Conservation (phyloP, 1,139 yeast species). For the Kazachstania sp. region DNA sequence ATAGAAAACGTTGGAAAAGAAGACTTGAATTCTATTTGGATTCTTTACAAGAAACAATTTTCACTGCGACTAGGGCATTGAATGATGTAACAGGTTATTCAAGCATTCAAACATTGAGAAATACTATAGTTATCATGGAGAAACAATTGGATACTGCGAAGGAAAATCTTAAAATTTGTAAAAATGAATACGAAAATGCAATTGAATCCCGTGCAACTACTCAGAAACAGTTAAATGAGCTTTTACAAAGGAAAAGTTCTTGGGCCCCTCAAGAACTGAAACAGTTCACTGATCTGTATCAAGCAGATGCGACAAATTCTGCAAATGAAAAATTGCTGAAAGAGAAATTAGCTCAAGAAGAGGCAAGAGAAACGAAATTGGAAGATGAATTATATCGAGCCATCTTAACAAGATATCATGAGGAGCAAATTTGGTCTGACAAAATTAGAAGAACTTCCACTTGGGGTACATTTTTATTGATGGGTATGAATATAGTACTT, state of each 20-base stretch:
- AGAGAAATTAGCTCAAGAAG: constrained; percentile 45
- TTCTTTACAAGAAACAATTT: constrained; percentile 55
- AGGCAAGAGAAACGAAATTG: constrained; percentile 57
- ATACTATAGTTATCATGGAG: constrained; percentile 47
- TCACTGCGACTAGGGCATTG: constrained; percentile 63
- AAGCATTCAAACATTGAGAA: constrained; percentile 63
- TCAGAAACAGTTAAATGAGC: constrained; percentile 81
- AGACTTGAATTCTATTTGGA: constrained; percentile 49
- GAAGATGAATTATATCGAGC: constrained; percentile 65
- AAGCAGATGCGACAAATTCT: constrained; percentile 73
- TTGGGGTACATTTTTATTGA: constrained; percentile 90
- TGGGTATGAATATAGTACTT: constrained; percentile 76
- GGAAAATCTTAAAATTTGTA: constrained; percentile 41
- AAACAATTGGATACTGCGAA: constrained; percentile 44
- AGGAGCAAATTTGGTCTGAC: constrained; percentile 98
- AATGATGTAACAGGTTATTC: constrained; percentile 93
- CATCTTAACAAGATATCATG: constrained; percentile 83
- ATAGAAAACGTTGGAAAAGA: constrained; percentile 45
- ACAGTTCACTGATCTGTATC: constrained; percentile 69
- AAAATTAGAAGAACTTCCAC: constrained; percentile 89
- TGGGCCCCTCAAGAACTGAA: constrained; percentile 80
- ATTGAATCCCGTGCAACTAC: constrained; percentile 58
- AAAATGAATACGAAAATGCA: constrained; percentile 51
- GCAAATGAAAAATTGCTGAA: constrained; percentile 50
- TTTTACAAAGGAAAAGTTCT: constrained; percentile 72